Conservation (phyloP, 805 yeast species). For the Starmerella floris region DNA sequence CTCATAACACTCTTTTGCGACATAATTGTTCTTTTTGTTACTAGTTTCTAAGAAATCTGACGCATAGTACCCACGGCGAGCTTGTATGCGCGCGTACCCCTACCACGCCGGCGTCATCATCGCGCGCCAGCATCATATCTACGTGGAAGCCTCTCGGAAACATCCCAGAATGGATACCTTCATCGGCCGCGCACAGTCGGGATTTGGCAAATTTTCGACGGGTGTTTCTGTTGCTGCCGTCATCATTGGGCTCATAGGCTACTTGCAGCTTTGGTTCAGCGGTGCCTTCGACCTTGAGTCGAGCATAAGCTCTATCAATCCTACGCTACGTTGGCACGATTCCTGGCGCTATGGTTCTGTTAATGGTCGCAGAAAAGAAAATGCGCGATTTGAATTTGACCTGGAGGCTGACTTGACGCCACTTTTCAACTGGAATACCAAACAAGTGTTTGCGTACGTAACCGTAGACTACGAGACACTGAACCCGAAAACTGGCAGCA, state of each 20-base stretch:
- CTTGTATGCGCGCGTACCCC: too few species aligned
- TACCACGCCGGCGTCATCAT: too few species aligned
- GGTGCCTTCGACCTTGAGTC: constrained; percentile 21
- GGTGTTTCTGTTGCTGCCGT: constrained; percentile 24
- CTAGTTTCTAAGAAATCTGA: too few species aligned
- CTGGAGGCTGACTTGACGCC: constrained; percentile 58
- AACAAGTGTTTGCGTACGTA: constrained; percentile 83
- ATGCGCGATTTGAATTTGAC: constrained; percentile 58
- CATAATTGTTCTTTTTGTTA: too few species aligned
- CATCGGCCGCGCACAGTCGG: constrained; percentile 26
- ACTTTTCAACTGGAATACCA: constrained; percentile 91
- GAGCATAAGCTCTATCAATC: constrained; percentile 12
- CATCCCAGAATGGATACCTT: constrained; percentile 30
- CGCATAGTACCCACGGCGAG: too few species aligned
- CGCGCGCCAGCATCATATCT: too few species aligned
- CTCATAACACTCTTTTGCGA: too few species aligned
- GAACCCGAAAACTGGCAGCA: constrained; percentile 19
- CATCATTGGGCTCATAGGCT: constrained; percentile 23
- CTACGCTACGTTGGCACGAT: constrained; percentile 20
- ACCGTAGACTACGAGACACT: constrained; percentile 67
- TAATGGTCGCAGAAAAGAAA: constrained; percentile 59
- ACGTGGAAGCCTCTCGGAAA: too few species aligned
- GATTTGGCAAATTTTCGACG: constrained; percentile 26
- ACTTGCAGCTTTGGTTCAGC: constrained; percentile 20
- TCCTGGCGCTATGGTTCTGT: constrained; percentile 51